phyloP scores from a whole-genome alignment of 306 rosid genomes.

The Casuarina cunninghamiana region DNA sequence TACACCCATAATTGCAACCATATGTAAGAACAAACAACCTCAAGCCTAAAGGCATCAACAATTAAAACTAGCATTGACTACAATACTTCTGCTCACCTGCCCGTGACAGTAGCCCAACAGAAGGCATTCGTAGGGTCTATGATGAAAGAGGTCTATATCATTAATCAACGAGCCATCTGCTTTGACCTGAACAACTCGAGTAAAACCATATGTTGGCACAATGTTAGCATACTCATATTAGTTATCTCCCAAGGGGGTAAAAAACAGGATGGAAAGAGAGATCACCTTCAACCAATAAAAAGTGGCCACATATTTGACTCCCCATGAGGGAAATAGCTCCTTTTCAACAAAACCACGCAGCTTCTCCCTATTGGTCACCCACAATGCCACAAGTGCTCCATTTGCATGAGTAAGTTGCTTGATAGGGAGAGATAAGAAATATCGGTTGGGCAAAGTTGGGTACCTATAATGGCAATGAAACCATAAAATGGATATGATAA shows the following conservation, averaged over 20 bases:
- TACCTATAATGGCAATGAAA: slow-evolving; percentile 55
- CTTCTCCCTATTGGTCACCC: slow-evolving; percentile 98
- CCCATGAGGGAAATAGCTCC: slow-evolving; percentile 91
- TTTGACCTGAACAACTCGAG: slow-evolving; percentile 61
- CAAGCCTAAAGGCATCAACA: slow-evolving; percentile 15
- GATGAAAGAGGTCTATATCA: slow-evolving; percentile 91
- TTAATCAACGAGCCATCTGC: slow-evolving; percentile 66
- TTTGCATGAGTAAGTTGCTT: slow-evolving; percentile 68
- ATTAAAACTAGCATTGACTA: neutral
- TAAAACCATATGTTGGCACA: slow-evolving; percentile 28
- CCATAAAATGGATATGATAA: neutral
- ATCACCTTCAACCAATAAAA: slow-evolving; percentile 90
- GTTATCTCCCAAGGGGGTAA: slow-evolving; percentile 8
- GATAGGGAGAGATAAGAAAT: slow-evolving; percentile 75
- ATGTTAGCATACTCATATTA: slow-evolving; percentile 2
- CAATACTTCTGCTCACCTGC: slow-evolving; percentile 45
- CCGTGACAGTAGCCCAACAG: slow-evolving; percentile 66
- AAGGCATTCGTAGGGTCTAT: slow-evolving; percentile 88
- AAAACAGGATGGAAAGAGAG: slow-evolving; percentile 16
- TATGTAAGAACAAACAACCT: neutral
- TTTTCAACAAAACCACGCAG: slow-evolving; percentile 71
- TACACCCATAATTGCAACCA: slow-evolving; percentile 15
- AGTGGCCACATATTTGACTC: slow-evolving; percentile 63
- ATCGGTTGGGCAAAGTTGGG: slow-evolving; percentile 76
- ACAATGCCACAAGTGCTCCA: slow-evolving; percentile 84